Evolutionary conservation across 345 rosid species (phyloP).

Genomic region (Euphorbia pulcherrima): DNA sequence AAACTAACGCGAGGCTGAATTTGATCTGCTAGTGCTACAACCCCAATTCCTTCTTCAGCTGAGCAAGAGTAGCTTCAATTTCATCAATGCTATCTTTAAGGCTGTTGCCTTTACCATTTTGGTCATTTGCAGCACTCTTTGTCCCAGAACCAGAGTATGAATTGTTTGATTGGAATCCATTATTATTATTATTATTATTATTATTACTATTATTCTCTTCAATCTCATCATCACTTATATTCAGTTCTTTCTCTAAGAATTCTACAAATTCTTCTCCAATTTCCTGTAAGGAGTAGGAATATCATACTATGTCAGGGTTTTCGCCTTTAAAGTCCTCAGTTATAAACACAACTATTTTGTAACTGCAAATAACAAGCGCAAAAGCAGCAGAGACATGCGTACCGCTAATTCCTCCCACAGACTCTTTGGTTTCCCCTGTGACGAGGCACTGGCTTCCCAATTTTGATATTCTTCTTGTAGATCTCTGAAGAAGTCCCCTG

Average conservation of each 20-base stretch:
- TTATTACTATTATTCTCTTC: constrained; percentile 52
- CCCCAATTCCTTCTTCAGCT: constrained; percentile 80
- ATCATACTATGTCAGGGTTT: constrained; percentile 8
- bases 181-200: constrained; percentile 29
- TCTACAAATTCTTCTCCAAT: constrained; percentile 94
- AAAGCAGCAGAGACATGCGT: constrained; percentile 21
- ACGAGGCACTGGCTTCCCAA: constrained; percentile 74
- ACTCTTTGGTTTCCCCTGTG: constrained; percentile 83
- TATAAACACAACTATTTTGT: neutral
- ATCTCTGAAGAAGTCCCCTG: constrained; percentile 89
- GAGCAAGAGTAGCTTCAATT: constrained; percentile 84
- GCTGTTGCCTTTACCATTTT: constrained; percentile 43
- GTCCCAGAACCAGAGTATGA: constrained; percentile 25
- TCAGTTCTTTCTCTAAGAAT: constrained; percentile 83
- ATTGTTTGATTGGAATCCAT: constrained; percentile 19
- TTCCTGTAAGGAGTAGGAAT: constrained; percentile 41
- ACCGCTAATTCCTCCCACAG: constrained; percentile 95
- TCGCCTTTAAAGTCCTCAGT: neutral
- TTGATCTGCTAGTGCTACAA: constrained; percentile 43
- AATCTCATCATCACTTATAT: constrained; percentile 49
- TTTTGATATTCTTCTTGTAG: constrained; percentile 82
- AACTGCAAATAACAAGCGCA: neutral
- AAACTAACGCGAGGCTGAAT: neutral
- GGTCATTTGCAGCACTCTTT: constrained; percentile 29
- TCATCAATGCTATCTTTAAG: constrained; percentile 74